Base-by-base conservation (phyloP, 345 rosid species). In the Populus euphratica region DNA sequence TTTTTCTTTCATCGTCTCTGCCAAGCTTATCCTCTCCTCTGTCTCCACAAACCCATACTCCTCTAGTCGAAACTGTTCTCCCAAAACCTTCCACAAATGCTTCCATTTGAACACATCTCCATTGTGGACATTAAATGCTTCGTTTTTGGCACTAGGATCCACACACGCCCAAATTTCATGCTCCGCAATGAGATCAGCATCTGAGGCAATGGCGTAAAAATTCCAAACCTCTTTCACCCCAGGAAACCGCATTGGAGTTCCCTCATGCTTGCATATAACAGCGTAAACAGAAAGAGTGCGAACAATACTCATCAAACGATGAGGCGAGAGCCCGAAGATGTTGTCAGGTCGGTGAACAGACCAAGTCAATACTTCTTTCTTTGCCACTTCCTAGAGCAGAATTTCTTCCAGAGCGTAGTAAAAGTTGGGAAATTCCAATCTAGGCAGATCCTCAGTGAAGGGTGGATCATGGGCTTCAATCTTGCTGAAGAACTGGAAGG, bases 161-260 rank as follows among this genome's bases (percentile, higher is more conserved):
- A 92, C 96, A 18, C 93, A 80, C 0, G 96, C 93, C 97, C 97
- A 94, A 59, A 94, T 92, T 61, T 92, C 93, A 75, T 93, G 98
- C 88, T 94, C 97, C 0, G 98, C 97, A 0, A 91, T 43, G 78
- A 93, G 78, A 61, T 91, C 98, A 0, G 97, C 98, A 31, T 94
- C 99, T 0, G 94, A 88, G 0, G 85, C 87, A 0, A 78, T 9
- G 0, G 78, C 50, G 82, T 87, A 90, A 16, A 91, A 73, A 36
- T 93, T 91, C 98, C 99, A 93, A 0, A 89, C 81, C 2, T 38
- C 80, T 76, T 93, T 90, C 54, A 86, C 86, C 41, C 96, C 98
- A 0, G 97, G 97, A 52, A 94, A 94, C 33, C 64, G 8, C 35
- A 94, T 67, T 2, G 90, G 94, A 73, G 70, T n/a, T 4, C 90